Base-by-base conservation (phyloP, 2,329 filamentous ascomycete genomes). In the Monosporascus ibericus region DNA sequence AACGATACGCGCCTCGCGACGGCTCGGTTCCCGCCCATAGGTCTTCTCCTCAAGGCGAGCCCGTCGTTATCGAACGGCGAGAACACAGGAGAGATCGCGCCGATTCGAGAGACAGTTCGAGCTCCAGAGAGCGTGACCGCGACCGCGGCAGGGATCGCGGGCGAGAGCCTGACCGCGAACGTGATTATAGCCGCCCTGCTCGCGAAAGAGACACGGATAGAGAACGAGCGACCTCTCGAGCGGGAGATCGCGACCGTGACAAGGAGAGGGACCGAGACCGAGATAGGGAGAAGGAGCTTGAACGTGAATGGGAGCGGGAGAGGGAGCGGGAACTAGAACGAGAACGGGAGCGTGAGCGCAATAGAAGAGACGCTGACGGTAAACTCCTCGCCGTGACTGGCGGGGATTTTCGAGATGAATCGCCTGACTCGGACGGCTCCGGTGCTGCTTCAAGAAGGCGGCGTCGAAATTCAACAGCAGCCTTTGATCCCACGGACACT, bases 401-500 rank as follows among this genome's bases (percentile, higher is more conserved):
- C 7, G 48, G 48, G 5, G 60, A 53, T 22, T 56, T 59, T 50
- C 70, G 56, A 65, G 76, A 73, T 3, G 66, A 70, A 51, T 77
- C 76, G 3, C 65, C 69, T 14, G 25, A 48, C 6, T 63, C 66
- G 0, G 73, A 76, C 25, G 72, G 70, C 25, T 69, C 75, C 38
- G 65, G 61, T n/a, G 72, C 70, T 18, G 64, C 66, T 48, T 55
- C 65, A 8, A 67, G 68, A 18, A 72, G 76, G 42, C 71, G 72
- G 6, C 62, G 62, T 24, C 70, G 69, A 17, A 59, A 66, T 37
- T 69, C 75, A 1, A 64, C 67, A 40, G 64, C 67, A 42, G 69
- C 68, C 2, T 83, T 83, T 55, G 71, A 80, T 52, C 79, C 79
- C 6, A 82, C 76, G 27, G 75, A 83, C 57, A 71, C 77, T 3